Base-by-base conservation (phyloP, 2,329 filamentous ascomycete species). In the Nigrospora osmanthi region DNA sequence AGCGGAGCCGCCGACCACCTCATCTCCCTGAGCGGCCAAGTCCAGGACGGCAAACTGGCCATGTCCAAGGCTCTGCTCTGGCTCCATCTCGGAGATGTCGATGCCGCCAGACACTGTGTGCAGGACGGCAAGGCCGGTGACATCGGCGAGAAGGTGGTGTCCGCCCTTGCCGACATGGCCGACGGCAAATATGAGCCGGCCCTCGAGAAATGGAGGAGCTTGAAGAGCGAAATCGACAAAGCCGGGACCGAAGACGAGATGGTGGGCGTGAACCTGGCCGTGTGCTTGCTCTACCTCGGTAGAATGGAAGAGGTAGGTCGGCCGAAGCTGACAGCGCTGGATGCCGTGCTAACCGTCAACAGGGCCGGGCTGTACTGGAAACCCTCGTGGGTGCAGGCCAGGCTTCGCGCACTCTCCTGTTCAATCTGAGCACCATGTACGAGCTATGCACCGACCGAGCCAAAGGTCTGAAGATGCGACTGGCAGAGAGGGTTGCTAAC, bases 401-500 rank as follows among this genome's bases (percentile, higher is more conserved):
- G 35, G 78, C 80, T 0, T 96, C 91, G 47, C 83, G 87, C 50
- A 87, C 87, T 1, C 67, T 95, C 3, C 78, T 94, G 0, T 95
- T 96, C 66, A 97, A 97, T 60, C 66, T 98, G 12, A 81, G 83
- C 11, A 97, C 91, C 0, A 80, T 95, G 55, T 97, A 95, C 60
- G 93, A 97, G 65, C 74, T 97, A 9, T 93, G 87, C 60, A 90
- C 87, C 0, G 90, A 97, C 55, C 76, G 78, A 49, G 79, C 87
- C 36, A 72, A 78, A 40, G 75, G 75, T 12, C 65, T 85, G 54
- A 97, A 97, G 71, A 64, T 78, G 30, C 71, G 69, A 23, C 70
- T 97, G 15, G 82, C 85, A 2, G 85, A 89, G 55, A 77, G 74
- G 42, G 73, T 93, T 15, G 83, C 87, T 1, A 68, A 63, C 2